These are phyloP conservation scores for Pseudevernia furfuracea DNA, from an alignment of 495 filamentous ascomycete species.

Conservation along the genomic window DNA sequence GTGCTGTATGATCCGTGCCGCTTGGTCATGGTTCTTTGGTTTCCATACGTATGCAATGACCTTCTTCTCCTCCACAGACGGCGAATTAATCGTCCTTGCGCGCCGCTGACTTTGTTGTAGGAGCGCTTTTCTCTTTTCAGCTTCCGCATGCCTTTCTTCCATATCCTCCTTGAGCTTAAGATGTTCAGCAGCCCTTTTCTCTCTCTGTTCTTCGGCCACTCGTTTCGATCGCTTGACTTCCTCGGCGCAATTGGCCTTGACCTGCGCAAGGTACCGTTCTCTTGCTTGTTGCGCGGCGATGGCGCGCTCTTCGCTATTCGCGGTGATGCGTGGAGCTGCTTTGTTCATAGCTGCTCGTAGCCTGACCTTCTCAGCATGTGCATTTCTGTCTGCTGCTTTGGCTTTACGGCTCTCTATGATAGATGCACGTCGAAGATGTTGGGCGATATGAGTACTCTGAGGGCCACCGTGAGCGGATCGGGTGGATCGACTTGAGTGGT, in stretches of 20 bases:
- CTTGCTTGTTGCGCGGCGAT: slow-evolving; percentile 85
- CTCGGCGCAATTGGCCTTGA: slow-evolving; percentile 87
- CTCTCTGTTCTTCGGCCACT: slow-evolving; percentile 84
- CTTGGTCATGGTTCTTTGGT: slow-evolving; percentile 54
- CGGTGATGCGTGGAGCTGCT: slow-evolving; percentile 53
- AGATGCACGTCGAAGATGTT: slow-evolving; percentile 82
- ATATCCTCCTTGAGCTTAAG: slow-evolving; percentile 67
- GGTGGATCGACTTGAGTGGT: slow-evolving; percentile 64
- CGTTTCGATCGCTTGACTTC: slow-evolving; percentile 92
- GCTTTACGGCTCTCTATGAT: slow-evolving; percentile 92
- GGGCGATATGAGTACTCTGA: slow-evolving; percentile 76
- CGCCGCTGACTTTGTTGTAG: slow-evolving; percentile 53
- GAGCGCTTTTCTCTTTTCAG: slow-evolving; percentile 58
- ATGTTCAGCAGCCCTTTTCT: slow-evolving; percentile 80
- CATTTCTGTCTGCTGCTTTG: slow-evolving; percentile 83
- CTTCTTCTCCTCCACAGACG: slow-evolving; percentile 51
- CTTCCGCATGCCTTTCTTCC: slow-evolving; percentile 83
- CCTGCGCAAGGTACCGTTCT: slow-evolving; percentile 86
- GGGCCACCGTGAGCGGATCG: slow-evolving; percentile 55
- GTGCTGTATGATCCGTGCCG: slow-evolving; percentile 65
- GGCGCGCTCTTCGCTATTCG: slow-evolving; percentile 71
- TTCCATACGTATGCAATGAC: slow-evolving; percentile 34
- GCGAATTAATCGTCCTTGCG: slow-evolving; percentile 56
- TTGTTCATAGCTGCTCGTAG: slow-evolving; percentile 79
- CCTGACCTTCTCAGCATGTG: slow-evolving; percentile 95